Evolutionary conservation across 306 rosid genomes (phyloP).

Genomic region (Canavalia gladiata): DNA sequence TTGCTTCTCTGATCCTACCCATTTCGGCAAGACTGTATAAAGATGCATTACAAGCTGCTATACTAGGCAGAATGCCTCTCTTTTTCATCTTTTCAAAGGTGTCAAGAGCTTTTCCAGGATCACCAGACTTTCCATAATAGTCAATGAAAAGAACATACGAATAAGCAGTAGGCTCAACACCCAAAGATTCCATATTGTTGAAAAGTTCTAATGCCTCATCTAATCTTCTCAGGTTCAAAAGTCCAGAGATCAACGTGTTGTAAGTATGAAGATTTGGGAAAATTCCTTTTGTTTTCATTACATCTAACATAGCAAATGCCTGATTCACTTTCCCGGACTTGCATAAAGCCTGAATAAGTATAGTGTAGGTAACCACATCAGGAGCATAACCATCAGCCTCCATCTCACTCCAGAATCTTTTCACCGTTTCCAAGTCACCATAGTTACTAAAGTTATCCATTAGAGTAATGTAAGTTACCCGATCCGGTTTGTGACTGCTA

Average conservation of each 20-base stretch:
- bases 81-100: constrained; percentile 83
- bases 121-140: constrained; percentile 87
- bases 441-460: constrained; percentile 76
- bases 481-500: constrained; percentile 84
- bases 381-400: constrained; percentile 87
- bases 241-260: constrained; percentile 86
- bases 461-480: constrained; percentile 80
- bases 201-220: constrained; percentile 81
- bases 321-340: constrained; percentile 71
- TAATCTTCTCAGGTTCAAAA: constrained; percentile 67
- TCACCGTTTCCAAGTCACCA: constrained; percentile 67
- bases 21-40: constrained; percentile 80
- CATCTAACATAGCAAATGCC: constrained; percentile 73
- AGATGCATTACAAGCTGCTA: constrained; percentile 91
- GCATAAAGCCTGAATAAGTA: constrained; percentile 79
- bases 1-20: constrained; percentile 84
- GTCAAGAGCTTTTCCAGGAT: constrained; percentile 78
- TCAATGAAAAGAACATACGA: constrained; percentile 89
- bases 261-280: constrained; percentile 90
- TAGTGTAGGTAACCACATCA: constrained; percentile 88
- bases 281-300: constrained; percentile 72
- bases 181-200: constrained; percentile 71
- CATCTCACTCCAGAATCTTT: constrained; percentile 85
- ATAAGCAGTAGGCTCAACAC: constrained; percentile 79
- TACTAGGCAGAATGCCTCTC: constrained; percentile 81